Base-by-base conservation (phyloP, 768 basidiomycete genomes). In the Tulasnella sp. region DNA sequence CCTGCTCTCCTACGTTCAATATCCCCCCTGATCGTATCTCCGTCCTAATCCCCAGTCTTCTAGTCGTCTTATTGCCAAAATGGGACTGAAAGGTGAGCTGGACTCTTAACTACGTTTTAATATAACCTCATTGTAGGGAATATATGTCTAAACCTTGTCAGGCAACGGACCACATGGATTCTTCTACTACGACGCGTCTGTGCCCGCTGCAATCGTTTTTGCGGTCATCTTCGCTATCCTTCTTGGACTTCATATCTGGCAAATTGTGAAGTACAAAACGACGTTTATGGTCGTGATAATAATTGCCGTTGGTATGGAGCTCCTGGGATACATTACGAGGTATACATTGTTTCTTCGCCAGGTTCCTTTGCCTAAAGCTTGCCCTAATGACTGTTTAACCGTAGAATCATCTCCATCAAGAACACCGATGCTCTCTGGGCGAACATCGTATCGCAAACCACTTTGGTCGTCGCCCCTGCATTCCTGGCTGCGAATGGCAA, bases 401-500 rank as follows among this genome's bases (percentile, higher is more conserved):
- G 20, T 57, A 77, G 75, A 70, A 44, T 39, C 26, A 29, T 79
- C 18, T 1, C 73, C n/a, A 46, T 71, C 44, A 32, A 55, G 72
- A 48, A 74, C 72, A 23, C 61, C 57, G 23, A 51, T 42, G 67
- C 32, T 67, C 39, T 29, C 51, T 67, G 71, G 73, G 67, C 32
- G 48, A 61, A 35, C 35, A 70, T 78, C 37, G 26, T 75, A 37
- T 70, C 74, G 6, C 67, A 80, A 44, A 70, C 69, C 11, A 42
- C 57, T 15, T 32, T 80, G 15, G 70, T 80, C 74, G 72, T 79
- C 20, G 73, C 79, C 15, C 79, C 79, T 5, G 79, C 79, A 13
- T 79, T 80, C 61, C 79, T 80, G 39, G 78, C 79, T 10, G 79
- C 79, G 6, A 73, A 80, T 44, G 55, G 79, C 70, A 51, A 37